These are phyloP conservation scores for Lactarius sp. DNA, from an alignment of 768 basidiomycete species.

Conservation along the genomic window DNA sequence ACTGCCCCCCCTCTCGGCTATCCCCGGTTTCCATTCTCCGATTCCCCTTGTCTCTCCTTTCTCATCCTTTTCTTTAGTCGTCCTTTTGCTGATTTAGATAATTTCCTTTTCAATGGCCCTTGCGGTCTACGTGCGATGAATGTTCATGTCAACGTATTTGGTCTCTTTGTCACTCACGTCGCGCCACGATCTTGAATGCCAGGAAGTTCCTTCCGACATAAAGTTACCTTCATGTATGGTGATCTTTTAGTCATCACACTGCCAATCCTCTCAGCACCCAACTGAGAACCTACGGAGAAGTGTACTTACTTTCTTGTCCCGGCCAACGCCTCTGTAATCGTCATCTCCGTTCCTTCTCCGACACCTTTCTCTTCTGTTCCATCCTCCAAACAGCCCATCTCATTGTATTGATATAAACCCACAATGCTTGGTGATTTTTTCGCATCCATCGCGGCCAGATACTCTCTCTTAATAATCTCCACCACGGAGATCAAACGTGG, in stretches of 20 bases:
- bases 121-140: constrained; percentile 45
- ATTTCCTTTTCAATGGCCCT: constrained; percentile 44
- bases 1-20: constrained; percentile 4
- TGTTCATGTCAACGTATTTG: neutral
- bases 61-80: constrained; percentile 45
- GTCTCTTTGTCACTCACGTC: constrained; percentile 42
- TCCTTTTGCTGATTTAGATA: constrained; percentile 54
- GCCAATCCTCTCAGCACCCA: neutral
- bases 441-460: constrained; percentile 48
- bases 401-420: constrained; percentile 76
- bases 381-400: constrained; percentile 51
- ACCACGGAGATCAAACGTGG: constrained; percentile 71
- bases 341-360: constrained; percentile 26
- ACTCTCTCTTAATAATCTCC: constrained; percentile 84
- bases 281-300: too few relatives aligned
- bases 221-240: constrained; percentile 67
- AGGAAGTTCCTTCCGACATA: constrained; percentile 45
- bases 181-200: constrained; percentile 35
- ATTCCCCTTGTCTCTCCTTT: constrained; percentile 27
- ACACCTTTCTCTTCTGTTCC: constrained; percentile 35
- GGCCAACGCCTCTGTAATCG: constrained; percentile 40
- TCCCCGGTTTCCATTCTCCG: constrained; percentile 20
- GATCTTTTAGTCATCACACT: constrained; percentile 36
- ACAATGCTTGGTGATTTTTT: constrained; percentile 26
- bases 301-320: constrained; percentile 56